These are phyloP conservation scores for Tothia fuscella DNA, from an alignment of 2,329 filamentous ascomycete species.

Conservation along the genomic window DNA sequence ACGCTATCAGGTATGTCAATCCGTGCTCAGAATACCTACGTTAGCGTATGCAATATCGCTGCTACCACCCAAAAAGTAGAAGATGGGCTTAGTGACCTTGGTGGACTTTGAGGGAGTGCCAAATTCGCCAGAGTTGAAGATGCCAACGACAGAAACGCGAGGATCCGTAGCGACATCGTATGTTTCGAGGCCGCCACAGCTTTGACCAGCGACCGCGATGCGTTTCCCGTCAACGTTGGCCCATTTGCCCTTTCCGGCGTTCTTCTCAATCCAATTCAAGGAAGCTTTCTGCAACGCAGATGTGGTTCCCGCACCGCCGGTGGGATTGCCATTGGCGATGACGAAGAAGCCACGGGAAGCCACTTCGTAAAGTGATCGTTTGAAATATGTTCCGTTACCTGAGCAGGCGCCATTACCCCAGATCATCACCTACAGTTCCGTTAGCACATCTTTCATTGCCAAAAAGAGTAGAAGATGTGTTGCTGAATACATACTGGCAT, in stretches of 20 bases:
- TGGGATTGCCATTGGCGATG: conserved; percentile 9
- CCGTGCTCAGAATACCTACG: not conserved
- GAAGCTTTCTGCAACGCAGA: conserved; percentile 1
- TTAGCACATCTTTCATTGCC: too few species aligned
- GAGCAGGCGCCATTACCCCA: conserved; percentile 10
- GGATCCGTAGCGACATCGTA: conserved; percentile 8
- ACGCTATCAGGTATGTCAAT: not conserved
- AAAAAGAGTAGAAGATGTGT: too few species aligned
- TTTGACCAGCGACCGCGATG: conserved; percentile 8
- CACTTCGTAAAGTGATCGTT: conserved; percentile 2
- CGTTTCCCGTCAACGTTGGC: conserved; percentile 3
- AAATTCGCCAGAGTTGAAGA: conserved; percentile 11
- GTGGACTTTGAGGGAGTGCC: not conserved
- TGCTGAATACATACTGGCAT: too few species aligned
- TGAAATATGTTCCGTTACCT: conserved; percentile 7
- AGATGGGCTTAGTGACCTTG: conserved; percentile 6
- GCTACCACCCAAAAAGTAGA: conserved; percentile 8
- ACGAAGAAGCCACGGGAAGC: conserved; percentile 10
- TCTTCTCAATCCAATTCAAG: conserved; percentile 1
- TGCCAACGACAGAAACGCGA: conserved; percentile 3
- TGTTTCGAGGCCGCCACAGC: conserved; percentile 9
- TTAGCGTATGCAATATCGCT: conserved; percentile 10
- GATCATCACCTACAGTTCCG: too few species aligned
- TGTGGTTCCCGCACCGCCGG: conserved; percentile 1
- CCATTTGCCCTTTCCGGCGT: conserved; percentile 9